Conservation (phyloP, 805 yeast species). For the Kuraishia cidri region DNA sequence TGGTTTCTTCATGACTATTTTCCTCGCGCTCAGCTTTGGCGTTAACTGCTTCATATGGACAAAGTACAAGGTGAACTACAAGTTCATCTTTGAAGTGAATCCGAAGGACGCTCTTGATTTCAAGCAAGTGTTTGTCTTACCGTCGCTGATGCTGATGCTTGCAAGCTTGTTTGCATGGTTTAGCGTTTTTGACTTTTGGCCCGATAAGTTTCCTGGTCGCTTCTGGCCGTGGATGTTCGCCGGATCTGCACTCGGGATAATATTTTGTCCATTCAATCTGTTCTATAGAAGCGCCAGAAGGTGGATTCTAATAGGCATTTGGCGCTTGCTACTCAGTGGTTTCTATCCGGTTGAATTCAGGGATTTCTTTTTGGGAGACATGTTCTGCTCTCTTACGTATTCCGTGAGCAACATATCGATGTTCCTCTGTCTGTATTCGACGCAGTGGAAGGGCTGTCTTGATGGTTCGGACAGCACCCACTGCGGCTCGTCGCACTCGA, state of each 20-base stretch:
- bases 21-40: slow-evolving; percentile 59
- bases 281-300: slow-evolving; percentile 55
- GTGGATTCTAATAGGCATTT: slow-evolving; percentile 67
- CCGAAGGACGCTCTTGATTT: slow-evolving; percentile 56
- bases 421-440: slow-evolving; percentile 75
- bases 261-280: slow-evolving; percentile 55
- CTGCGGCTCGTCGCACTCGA: slow-evolving; percentile 77
- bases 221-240: slow-evolving; percentile 78
- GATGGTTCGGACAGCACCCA: slow-evolving; percentile 25
- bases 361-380: slow-evolving; percentile 91
- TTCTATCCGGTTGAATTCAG: slow-evolving; percentile 91
- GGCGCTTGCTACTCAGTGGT: slow-evolving; percentile 75
- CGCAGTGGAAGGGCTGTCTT: slow-evolving; percentile 53
- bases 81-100: slow-evolving; percentile 85
- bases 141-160: slow-evolving; percentile 47
- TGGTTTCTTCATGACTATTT: slow-evolving; percentile 63
- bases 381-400: slow-evolving; percentile 82
- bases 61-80: slow-evolving; percentile 71
- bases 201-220: slow-evolving; percentile 45
- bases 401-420: slow-evolving; percentile 78
- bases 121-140: slow-evolving; percentile 57
- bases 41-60: slow-evolving; percentile 70
- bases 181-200: slow-evolving; percentile 66
- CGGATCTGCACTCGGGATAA: slow-evolving; percentile 35
- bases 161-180: slow-evolving; percentile 65